Conservation (phyloP, 495 filamentous ascomycete genomes). For the Talaromyces stipitatus region DNA sequence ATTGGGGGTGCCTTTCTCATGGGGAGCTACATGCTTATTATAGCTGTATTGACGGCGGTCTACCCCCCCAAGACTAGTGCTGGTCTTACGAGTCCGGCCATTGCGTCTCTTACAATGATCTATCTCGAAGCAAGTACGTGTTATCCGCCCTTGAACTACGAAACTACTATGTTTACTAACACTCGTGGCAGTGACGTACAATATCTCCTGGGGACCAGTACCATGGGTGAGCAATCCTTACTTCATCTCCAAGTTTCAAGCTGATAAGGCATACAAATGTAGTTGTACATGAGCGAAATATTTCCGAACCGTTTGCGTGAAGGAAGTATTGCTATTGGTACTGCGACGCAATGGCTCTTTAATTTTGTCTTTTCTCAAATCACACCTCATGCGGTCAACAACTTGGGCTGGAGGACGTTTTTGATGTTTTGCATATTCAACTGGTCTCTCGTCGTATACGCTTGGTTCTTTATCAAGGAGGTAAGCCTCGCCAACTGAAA, state of each 20-base stretch:
- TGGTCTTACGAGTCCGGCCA: constrained; percentile 23
- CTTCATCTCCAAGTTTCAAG: neutral
- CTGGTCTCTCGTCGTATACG: constrained; percentile 24
- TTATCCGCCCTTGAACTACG: constrained; percentile 29
- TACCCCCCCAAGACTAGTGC: constrained; percentile 22
- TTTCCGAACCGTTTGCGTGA: constrained; percentile 42
- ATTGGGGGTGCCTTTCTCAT: constrained; percentile 42
- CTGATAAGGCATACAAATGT: neutral
- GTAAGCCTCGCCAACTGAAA: no score
- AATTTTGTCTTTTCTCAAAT: constrained; percentile 44
- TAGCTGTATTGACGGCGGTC: constrained; percentile 33
- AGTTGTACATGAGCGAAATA: constrained; percentile 19
- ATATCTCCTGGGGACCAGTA: constrained; percentile 45
- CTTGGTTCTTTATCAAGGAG: constrained; percentile 36
- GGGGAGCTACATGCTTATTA: constrained; percentile 41
- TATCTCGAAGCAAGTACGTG: constrained; percentile 33
- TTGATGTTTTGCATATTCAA: constrained; percentile 26
- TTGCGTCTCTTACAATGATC: constrained; percentile 41
- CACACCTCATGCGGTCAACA: constrained; percentile 35
- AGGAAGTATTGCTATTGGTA: constrained; percentile 31
- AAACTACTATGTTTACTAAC: constrained; percentile 21
- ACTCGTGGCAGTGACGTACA: constrained; percentile 31
- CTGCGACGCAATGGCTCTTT: constrained; percentile 43
- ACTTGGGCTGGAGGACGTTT: constrained; percentile 38
- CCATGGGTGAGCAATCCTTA: constrained; percentile 44